Conservation (phyloP, 208 protist genomes). For the Spongospora subterranea region DNA sequence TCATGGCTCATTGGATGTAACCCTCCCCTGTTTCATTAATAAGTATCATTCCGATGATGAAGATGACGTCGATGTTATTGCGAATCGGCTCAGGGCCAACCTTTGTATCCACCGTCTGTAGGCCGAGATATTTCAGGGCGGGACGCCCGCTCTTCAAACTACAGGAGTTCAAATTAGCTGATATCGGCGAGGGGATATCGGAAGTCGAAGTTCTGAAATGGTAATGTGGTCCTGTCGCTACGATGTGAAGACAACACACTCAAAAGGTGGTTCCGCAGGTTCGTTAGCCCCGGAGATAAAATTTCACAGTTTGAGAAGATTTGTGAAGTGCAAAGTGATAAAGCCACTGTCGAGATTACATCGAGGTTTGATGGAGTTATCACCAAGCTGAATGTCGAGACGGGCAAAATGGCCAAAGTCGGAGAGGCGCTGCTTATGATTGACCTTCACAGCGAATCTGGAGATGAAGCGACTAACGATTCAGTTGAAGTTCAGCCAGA, state of each 20-base stretch:
- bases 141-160: background rate
- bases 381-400: slow-evolving; percentile 80
- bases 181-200: slow-evolving; percentile 93
- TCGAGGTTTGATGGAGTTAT: slow-evolving; percentile 85
- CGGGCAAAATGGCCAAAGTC: slow-evolving; percentile 83
- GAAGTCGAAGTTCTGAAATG: slow-evolving; percentile 91
- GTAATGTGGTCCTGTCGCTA: slow-evolving; percentile 30
- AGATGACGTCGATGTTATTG: too few relatives aligned
- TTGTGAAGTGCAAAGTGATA: slow-evolving; percentile 92
- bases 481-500: background rate
- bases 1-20: too few relatives aligned
- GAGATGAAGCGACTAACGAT: background rate
- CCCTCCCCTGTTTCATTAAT: too few relatives aligned
- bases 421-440: slow-evolving; percentile 83
- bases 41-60: too few relatives aligned
- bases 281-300: slow-evolving; percentile 81
- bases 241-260: background rate
- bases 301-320: slow-evolving; percentile 89
- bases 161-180: slow-evolving; percentile 83
- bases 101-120: too few relatives aligned
- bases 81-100: too few relatives aligned
- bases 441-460: too few relatives aligned
- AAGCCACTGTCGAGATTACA: slow-evolving; percentile 88
- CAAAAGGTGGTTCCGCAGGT: too few relatives aligned
- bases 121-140: too few relatives aligned